These are phyloP conservation scores for Phialophora verrucosa DNA, from an alignment of 2,329 filamentous ascomycete genomes.

Conservation along the genomic window DNA sequence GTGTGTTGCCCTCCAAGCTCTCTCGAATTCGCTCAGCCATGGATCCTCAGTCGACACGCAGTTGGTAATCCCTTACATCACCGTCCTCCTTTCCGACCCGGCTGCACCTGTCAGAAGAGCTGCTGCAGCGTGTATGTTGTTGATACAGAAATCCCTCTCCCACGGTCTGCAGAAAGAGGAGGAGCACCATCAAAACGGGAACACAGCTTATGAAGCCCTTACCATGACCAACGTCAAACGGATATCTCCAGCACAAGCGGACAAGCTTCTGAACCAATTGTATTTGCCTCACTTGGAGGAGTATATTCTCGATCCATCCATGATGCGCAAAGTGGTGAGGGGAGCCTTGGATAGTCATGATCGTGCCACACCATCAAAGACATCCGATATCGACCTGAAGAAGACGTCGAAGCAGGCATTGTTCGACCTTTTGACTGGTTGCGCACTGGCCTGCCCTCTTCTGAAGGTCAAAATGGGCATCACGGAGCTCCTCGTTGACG, in stretches of 20 bases:
- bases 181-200: not conserved
- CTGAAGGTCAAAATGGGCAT: constrained; percentile 72
- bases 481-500: constrained; percentile 71
- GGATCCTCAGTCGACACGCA: constrained; percentile 72
- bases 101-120: constrained; percentile 77
- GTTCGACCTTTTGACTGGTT: constrained; percentile 74
- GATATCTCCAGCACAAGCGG: constrained; percentile 34
- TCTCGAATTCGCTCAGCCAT: constrained; percentile 57
- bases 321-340: constrained; percentile 70
- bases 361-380: constrained; percentile 45
- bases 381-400: constrained; percentile 59
- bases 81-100: constrained; percentile 75
- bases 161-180: constrained; percentile 48
- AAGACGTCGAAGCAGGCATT: constrained; percentile 69
- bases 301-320: constrained; percentile 76
- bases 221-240: constrained; percentile 27
- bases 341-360: constrained; percentile 61
- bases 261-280: constrained; percentile 67
- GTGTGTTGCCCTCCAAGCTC: constrained; percentile 40
- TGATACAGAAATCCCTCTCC: constrained; percentile 60
- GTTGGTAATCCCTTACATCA: constrained; percentile 77
- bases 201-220: constrained; percentile 26
- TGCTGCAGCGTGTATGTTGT: constrained; percentile 69
- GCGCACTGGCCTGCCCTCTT: constrained; percentile 71
- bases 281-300: constrained; percentile 83